Base-by-base conservation (phyloP, 768 basidiomycete species). In the Leucosporidium scottii region DNA sequence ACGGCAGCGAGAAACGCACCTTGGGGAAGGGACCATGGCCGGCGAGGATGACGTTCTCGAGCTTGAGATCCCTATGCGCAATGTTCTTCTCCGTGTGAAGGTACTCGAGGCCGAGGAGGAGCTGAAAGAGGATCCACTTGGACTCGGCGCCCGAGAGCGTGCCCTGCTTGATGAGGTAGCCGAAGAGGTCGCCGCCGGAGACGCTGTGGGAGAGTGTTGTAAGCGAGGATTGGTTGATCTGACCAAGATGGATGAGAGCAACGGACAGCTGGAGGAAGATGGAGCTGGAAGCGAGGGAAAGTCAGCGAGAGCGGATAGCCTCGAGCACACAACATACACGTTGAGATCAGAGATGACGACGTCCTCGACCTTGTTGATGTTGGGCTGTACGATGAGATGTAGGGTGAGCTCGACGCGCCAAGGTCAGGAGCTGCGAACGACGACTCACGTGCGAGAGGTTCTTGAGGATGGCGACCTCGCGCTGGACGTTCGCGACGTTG, bases 261-360 rank as follows among this genome's bases (percentile, higher is more conserved):
- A 44, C 65, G 28, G 0, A 71, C 70, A 71, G 64, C 49, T 71
- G 61, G 21, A 71, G 67, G 55, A 71, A 71, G 61, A 71, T 67
- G 57, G 62, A 44, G 0, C 69, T 70, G 61, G 13, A 18, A 13
- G n/a, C 51, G 18, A 57, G 25, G 47, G 51, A 48, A 18, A 28
- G 53, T 25, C 23, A 20, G 8, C 25, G 34, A 28, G 13, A 49
- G 23, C 27, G 28, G 44, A 25, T 31, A 3, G 8, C 18, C 36
- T 28, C 18, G 25, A 59, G 47, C 18, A 50, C 15, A 23, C 7
- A 34, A 44, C 65, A 2, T 18, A 62, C 44, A 71, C 48, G 2
- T 31, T 25, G 3, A 44, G 23, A 3, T 65, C 50, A 21, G 25
- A 23, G 15, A 61, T 20, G 44, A 58, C 55, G 25, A 68, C 61